phyloP scores from a whole-genome alignment of 148 eudicot genomes.

The Polygonum maritimum region DNA sequence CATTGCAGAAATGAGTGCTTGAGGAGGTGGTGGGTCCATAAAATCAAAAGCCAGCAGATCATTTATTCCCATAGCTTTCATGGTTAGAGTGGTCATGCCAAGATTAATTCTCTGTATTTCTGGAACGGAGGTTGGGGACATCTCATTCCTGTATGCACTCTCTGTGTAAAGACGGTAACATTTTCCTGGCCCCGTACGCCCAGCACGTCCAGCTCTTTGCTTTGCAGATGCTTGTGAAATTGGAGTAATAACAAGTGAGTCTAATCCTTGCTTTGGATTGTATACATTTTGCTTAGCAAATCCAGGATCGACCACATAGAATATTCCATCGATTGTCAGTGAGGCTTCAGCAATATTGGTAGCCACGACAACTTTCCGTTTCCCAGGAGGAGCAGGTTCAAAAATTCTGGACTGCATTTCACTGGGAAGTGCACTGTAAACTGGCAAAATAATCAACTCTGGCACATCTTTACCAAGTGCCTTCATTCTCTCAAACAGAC shows the following conservation, averaged over 20 bases:
- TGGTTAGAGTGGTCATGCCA: conserved; percentile 49
- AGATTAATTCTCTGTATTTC: conserved; percentile 92
- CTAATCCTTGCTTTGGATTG: conserved; percentile 78
- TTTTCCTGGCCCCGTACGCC: conserved; percentile 94
- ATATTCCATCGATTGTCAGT: conserved; percentile 88
- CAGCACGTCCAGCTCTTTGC: conserved; percentile 91
- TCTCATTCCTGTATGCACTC: conserved; percentile 86
- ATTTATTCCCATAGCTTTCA: conserved; percentile 96
- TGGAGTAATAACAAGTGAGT: conserved; percentile 67
- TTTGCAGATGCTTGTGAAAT: conserved; percentile 86
- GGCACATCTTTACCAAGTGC: conserved; percentile 78
- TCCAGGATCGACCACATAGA: conserved; percentile 84
- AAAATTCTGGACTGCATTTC: conserved; percentile 95
- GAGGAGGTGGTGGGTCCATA: conserved; percentile 97
- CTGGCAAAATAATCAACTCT: conserved; percentile 80
- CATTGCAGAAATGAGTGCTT: conserved; percentile 93
- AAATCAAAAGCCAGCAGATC: conserved; percentile 83
- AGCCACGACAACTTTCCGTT: conserved; percentile 93
- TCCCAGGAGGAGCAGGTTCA: conserved; percentile 90
- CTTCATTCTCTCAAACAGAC: conserved; percentile 87
- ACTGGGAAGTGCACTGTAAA: conserved; percentile 92
- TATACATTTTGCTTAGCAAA: conserved; percentile 86
- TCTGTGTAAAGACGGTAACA: conserved; percentile 91
- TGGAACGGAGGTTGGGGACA: conserved; percentile 82
- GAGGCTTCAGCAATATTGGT: conserved; percentile 99